A percentile compares a stretch with the other conserved stretches of the same genome.
Conservation (phyloP, 2,329 filamentous ascomycete species). For the Claviceps digitariae region DNA sequence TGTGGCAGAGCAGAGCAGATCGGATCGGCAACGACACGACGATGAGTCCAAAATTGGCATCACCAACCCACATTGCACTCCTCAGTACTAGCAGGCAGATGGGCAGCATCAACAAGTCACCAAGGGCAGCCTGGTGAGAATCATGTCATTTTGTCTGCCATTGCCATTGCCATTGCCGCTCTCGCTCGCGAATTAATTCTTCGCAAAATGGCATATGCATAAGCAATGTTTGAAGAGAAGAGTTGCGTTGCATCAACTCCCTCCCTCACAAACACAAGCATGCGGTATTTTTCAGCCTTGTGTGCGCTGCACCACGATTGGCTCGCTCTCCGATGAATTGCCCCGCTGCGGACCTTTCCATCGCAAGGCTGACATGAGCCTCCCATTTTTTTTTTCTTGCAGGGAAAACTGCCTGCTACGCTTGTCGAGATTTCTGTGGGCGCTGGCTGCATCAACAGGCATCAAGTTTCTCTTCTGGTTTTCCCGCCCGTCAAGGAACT, state of each 20-base stretch:
- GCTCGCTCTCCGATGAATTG: not conserved
- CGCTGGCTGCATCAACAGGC: not conserved
- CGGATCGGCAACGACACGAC: not conserved
- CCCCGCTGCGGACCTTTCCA: slow-evolving; percentile 9
- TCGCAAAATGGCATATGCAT: too few species aligned
- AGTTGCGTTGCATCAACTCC: too few species aligned
- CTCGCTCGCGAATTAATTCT: too few species aligned
- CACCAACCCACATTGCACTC: too few species aligned
- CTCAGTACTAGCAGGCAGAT: too few species aligned
- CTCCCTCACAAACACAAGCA: too few species aligned
- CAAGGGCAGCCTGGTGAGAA: too few species aligned
- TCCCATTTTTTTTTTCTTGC: slow-evolving; percentile 11
- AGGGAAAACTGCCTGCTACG: not conserved
- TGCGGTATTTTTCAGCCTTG: slow-evolving; percentile 14
- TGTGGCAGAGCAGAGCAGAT: not conserved
- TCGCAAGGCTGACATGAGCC: slow-evolving; percentile 14
- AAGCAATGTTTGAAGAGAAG: too few species aligned
- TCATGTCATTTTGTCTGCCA: too few species aligned
- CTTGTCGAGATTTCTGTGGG: not conserved
- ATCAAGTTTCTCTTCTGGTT: not conserved
- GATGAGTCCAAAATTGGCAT: not conserved
- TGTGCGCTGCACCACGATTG: slow-evolving; percentile 2
- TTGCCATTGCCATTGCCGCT: too few species aligned
- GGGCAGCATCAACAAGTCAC: too few species aligned
- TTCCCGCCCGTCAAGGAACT: not conserved